Evolutionary conservation across 345 rosid species (phyloP).

Genomic region (Combretum micranthum): DNA sequence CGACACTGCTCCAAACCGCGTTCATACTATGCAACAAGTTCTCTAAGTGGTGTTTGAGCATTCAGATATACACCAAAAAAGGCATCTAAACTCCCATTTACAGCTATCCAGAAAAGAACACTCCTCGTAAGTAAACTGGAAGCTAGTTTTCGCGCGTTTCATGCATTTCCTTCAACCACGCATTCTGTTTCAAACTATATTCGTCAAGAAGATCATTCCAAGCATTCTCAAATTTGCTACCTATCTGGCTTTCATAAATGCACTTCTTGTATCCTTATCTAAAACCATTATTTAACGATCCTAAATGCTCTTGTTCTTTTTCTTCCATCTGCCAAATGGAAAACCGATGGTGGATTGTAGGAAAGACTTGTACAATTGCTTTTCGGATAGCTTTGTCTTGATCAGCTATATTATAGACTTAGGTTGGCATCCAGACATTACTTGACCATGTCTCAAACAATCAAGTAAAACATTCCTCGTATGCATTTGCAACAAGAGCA

Average conservation of each 20-base stretch:
- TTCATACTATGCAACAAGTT: slow-evolving; percentile 55
- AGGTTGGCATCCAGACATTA: slow-evolving; percentile 69
- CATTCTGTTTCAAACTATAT: slow-evolving; percentile 47
- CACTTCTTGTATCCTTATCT: slow-evolving; percentile 66
- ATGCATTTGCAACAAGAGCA: slow-evolving; percentile 65
- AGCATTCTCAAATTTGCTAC: slow-evolving; percentile 47
- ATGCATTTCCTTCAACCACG: slow-evolving; percentile 69
- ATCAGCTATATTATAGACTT: slow-evolving; percentile 74
- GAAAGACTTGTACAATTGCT: slow-evolving; percentile 65
- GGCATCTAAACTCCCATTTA: slow-evolving; percentile 43
- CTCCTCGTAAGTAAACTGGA: slow-evolving; percentile 56
- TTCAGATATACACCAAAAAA: slow-evolving; percentile 56
- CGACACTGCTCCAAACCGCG: slow-evolving; percentile 59
- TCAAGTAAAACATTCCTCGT: slow-evolving; percentile 67
- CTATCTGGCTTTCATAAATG: slow-evolving; percentile 59
- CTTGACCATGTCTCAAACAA: slow-evolving; percentile 75
- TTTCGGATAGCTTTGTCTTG: slow-evolving; percentile 66
- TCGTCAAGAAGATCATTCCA: slow-evolving; percentile 61
- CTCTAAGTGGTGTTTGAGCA: slow-evolving; percentile 48
- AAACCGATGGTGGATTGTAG: slow-evolving; percentile 65
- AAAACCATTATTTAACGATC: slow-evolving; percentile 45
- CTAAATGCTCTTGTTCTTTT: slow-evolving; percentile 55
- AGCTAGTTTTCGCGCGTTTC: slow-evolving; percentile 74
- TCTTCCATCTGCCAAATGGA: slow-evolving; percentile 69
- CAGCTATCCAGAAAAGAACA: slow-evolving; percentile 76